Conservation (phyloP, 306 rosid species). For the Glycyrrhiza uralensis region DNA sequence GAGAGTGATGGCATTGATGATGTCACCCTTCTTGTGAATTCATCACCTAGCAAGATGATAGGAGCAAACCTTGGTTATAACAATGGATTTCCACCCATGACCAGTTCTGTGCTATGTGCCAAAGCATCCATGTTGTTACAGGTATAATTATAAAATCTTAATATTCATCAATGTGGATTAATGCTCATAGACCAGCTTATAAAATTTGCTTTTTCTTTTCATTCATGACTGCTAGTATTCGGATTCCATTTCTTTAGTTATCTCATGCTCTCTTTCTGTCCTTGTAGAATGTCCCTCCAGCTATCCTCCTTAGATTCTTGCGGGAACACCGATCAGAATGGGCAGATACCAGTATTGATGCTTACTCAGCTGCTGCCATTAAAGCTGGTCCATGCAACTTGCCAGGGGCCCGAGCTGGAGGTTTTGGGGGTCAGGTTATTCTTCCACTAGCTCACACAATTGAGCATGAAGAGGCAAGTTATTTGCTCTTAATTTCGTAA, state of each 20-base stretch:
- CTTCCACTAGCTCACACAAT: constrained; percentile 95
- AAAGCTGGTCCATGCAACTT: constrained; percentile 84
- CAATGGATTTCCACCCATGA: constrained; percentile 72
- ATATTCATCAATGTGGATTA: not conserved
- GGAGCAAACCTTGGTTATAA: constrained; percentile 60
- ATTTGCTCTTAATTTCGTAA: not conserved
- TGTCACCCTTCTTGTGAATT: constrained; percentile 87
- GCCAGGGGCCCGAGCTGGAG: constrained; percentile 64
- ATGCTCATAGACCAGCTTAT: not conserved
- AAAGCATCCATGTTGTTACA: constrained; percentile 97
- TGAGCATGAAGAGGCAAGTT: constrained; percentile 93
- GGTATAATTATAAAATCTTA: constrained; percentile 33
- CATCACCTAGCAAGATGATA: constrained; percentile 87
- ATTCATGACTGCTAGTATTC: not conserved
- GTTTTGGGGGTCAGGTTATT: constrained; percentile 91
- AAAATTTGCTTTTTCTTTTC: not conserved
- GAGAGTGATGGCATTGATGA: constrained; percentile 96
- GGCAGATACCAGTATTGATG: constrained; percentile 98
- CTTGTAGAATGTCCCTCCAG: constrained; percentile 90
- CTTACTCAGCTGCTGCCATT: constrained; percentile 89
- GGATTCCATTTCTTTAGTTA: not conserved
- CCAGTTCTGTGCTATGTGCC: constrained; percentile 80
- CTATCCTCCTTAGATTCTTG: constrained; percentile 86
- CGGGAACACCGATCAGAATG: constrained; percentile 97
- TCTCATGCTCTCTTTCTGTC: constrained; percentile 14